phyloP scores from a whole-genome alignment of 2,329 filamentous ascomycete species.

The Sporothrix humicola region DNA sequence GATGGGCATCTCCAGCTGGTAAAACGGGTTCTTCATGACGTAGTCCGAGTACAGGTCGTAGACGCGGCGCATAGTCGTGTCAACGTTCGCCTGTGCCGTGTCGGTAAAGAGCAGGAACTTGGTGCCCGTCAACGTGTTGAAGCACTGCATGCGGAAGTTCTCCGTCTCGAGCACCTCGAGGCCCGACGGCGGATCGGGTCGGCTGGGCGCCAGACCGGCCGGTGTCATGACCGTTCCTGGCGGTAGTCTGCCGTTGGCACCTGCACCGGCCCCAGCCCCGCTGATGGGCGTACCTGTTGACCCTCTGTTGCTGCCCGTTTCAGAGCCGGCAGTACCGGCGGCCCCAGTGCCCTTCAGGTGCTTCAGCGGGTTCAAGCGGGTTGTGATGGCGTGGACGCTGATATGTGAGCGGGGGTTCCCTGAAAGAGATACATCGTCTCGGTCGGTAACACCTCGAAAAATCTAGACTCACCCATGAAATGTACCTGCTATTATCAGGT shows the following conservation, averaged over 20 bases:
- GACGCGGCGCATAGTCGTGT: constrained; percentile 79
- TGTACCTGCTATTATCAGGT: constrained; percentile 92
- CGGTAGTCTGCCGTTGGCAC: constrained; percentile 16
- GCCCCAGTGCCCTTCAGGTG: constrained; percentile 43
- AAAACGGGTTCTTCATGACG: constrained; percentile 99
- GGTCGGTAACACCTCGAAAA: too few relatives aligned
- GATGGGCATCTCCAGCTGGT: constrained; percentile 96
- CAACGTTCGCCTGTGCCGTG: constrained; percentile 82
- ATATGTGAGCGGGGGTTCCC: constrained; percentile 26
- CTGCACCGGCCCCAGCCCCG: not conserved
- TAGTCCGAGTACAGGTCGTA: constrained; percentile 97
- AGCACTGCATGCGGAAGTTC: constrained; percentile 94
- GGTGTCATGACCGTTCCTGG: constrained; percentile 37
- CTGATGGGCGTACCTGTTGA: not conserved
- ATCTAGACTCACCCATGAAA: constrained; percentile 77
- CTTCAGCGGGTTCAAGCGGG: constrained; percentile 64
- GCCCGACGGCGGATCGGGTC: constrained; percentile 73
- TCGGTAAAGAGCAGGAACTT: constrained; percentile 98
- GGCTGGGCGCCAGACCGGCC: constrained; percentile 46
- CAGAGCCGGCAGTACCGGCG: constrained; percentile 37
- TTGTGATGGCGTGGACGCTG: constrained; percentile 72
- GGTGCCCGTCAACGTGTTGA: constrained; percentile 89
- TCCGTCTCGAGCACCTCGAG: constrained; percentile 93
- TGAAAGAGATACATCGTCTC: too few relatives aligned
- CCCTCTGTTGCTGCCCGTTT: constrained; percentile 33